Conservation (phyloP, 306 rosid species). For the Luffa acutangula region DNA sequence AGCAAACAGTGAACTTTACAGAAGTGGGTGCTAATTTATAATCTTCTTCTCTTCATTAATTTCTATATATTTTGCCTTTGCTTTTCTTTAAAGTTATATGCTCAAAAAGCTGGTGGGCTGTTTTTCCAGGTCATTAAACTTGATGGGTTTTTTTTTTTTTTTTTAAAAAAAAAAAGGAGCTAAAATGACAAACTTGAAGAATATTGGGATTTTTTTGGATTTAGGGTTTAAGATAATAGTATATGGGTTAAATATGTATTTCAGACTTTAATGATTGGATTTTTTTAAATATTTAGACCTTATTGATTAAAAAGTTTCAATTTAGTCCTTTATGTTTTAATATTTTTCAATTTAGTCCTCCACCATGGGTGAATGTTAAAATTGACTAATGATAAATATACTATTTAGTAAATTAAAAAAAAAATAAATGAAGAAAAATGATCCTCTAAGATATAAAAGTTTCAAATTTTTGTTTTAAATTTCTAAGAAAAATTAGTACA, state of each 20-base stretch:
- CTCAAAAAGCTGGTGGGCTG: slow-evolving; percentile 2
- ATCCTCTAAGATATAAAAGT: no score
- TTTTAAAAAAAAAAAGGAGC: neutral
- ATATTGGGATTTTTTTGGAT: neutral
- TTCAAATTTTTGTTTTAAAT: no score
- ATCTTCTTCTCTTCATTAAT: neutral
- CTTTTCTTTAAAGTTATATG: neutral
- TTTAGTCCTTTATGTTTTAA: no score
- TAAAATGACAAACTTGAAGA: neutral
- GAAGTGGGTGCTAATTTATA: neutral
- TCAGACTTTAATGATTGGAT: neutral
- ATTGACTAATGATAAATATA: no score
- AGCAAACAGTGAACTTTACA: neutral
- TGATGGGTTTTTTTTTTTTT: neutral
- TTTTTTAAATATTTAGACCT: no score
- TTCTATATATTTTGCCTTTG: neutral
- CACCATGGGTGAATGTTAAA: no score
- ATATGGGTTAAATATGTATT: neutral
- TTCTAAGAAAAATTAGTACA: no score
- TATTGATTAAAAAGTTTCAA: no score
- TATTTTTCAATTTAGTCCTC: no score
- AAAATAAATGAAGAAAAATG: no score
- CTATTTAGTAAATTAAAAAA: no score
- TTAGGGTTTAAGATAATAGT: neutral
- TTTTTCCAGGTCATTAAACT: neutral